Percentiles rank a stretch among this genome's conserved stretches.
phyloP scores from a whole-genome alignment of 73 alveolate species.

The Breviolum minutum region DNA sequence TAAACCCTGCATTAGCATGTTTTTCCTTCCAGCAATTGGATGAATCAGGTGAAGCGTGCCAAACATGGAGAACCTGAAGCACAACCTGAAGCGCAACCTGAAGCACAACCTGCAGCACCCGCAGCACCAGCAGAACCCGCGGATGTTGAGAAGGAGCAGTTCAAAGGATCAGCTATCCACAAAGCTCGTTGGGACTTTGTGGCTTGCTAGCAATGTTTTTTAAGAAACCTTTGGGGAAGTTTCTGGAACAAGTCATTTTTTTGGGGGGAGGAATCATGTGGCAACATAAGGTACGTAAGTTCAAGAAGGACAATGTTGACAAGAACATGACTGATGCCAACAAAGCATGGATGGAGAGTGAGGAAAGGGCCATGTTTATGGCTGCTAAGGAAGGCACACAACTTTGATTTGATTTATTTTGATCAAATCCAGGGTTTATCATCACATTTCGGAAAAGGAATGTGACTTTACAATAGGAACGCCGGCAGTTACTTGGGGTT shows the following conservation, averaged over 20 bases:
- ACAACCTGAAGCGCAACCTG: no score
- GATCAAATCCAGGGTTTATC: no score
- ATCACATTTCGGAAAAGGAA: no score
- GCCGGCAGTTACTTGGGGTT: no score
- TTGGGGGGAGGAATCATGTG: not conserved
- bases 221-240: not conserved
- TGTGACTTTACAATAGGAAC: no score
- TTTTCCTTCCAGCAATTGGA: no score
- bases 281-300: not conserved
- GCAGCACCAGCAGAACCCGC: not conserved
- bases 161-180: not conserved
- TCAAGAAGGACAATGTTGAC: not conserved
- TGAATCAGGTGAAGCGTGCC: no score
- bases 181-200: not conserved
- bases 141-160: not conserved
- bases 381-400: not conserved
- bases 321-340: not conserved
- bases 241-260: not conserved
- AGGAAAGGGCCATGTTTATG: not conserved
- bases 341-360: not conserved
- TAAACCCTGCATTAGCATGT: no score
- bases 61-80: no score
- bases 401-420: not conserved
- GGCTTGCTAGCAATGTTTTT: not conserved
- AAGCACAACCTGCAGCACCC: not conserved